Conservation (phyloP, 257 asterid genomes). For the Gardenia jasminoides region DNA sequence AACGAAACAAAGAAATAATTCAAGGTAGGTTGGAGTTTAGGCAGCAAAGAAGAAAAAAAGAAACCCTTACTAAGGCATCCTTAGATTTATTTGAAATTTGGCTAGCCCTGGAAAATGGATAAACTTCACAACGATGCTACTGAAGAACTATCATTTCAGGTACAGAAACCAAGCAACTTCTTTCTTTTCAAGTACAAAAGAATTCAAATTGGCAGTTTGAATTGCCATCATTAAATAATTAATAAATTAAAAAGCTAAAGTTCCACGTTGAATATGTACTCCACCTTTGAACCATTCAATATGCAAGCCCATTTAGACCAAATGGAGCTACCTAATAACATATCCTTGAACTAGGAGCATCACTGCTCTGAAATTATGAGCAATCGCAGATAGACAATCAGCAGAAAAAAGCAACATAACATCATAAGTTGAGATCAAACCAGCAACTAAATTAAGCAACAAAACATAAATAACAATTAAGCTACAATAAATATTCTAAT, state of each 20-base stretch:
- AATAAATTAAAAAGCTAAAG: too few relatives aligned
- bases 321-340: neutral
- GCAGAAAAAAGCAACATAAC: neutral
- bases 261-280: neutral
- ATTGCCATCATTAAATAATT: neutral
- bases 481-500: conserved; percentile 14
- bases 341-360: neutral
- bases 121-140: neutral
- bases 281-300: neutral
- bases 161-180: neutral
- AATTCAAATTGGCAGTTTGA: neutral
- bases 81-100: too few relatives aligned
- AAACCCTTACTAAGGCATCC: too few relatives aligned
- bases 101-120: neutral
- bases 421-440: neutral
- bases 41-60: too few relatives aligned
- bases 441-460: neutral
- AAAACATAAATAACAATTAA: conserved; percentile 5
- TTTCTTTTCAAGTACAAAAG: neutral
- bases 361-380: neutral
- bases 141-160: neutral
- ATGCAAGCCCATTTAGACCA: neutral
- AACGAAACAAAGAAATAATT: too few relatives aligned
- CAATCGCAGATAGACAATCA: neutral
- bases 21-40: too few relatives aligned